phyloP scores from a whole-genome alignment of 1,139 yeast species.

The Magnusiomyces sp. region DNA sequence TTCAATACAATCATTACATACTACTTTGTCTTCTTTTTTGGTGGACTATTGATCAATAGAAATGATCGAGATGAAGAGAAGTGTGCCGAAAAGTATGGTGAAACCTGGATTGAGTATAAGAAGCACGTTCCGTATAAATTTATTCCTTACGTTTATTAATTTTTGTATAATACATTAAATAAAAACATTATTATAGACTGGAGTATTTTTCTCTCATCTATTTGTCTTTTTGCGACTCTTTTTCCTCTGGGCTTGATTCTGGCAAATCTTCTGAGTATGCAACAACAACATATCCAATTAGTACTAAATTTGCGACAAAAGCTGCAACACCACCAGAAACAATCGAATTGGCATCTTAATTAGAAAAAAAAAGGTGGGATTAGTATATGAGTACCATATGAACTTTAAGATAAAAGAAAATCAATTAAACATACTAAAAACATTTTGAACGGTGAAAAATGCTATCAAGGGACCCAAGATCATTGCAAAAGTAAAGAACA shows the following conservation, averaged over 20 bases:
- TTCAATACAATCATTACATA: conserved; percentile 75
- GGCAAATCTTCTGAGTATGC: conserved; percentile 78
- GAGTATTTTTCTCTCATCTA: neutral
- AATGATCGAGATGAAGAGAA: conserved; percentile 88
- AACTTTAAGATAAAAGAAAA: neutral
- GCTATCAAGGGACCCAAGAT: conserved; percentile 64
- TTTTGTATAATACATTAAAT: neutral
- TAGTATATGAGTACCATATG: conserved; percentile 10
- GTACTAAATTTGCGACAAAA: conserved; percentile 72
- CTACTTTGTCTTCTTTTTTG: conserved; percentile 79
- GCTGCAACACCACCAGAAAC: conserved; percentile 90
- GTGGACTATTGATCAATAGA: conserved; percentile 72
- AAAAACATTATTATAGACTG: neutral
- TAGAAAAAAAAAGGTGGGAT: conserved; percentile 2
- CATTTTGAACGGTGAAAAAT: conserved; percentile 57
- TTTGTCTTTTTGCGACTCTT: conserved; percentile 23
- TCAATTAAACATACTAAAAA: conserved; percentile 29
- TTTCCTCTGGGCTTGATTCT: conserved; percentile 33
- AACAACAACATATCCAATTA: conserved; percentile 74
- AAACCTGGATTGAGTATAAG: conserved; percentile 79
- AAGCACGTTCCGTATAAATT: conserved; percentile 77
- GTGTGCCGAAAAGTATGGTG: conserved; percentile 78
- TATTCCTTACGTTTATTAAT: conserved; percentile 73
- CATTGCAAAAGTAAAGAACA: conserved; percentile 87
- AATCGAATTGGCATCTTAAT: conserved; percentile 46